Percentiles rank a stretch among this genome's conserved stretches.
phyloP scores from a whole-genome alignment of 805 yeast genomes.

The Pichia kluyveri region DNA sequence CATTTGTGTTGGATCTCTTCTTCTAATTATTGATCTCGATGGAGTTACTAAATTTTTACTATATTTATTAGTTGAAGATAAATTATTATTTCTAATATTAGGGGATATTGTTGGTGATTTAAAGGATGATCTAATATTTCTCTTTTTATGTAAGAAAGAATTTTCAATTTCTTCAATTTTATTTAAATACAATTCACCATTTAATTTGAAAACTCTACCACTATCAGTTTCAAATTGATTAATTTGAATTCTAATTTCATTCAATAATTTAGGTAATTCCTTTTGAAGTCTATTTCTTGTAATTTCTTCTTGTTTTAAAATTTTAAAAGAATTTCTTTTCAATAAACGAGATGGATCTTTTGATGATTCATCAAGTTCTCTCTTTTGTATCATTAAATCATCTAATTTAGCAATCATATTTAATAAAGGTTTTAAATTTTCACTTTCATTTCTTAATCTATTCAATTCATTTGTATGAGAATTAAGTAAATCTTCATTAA shows the following conservation, averaged over 20 bases:
- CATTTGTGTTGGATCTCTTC: constrained; percentile 11
- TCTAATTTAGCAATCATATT: constrained; percentile 46
- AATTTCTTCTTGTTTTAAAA: constrained; percentile 72
- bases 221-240: constrained; percentile 36
- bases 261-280: constrained; percentile 56
- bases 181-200: constrained; percentile 40
- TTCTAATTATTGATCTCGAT: constrained; percentile 16
- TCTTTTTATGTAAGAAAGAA: constrained; percentile 10
- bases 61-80: not conserved
- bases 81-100: not conserved
- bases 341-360: constrained; percentile 74
- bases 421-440: constrained; percentile 46
- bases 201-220: constrained; percentile 32
- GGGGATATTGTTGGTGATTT: not conserved
- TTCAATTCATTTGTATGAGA: constrained; percentile 57
- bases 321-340: constrained; percentile 68
- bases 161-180: constrained; percentile 17
- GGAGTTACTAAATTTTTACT: constrained; percentile 3
- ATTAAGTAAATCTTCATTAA: constrained; percentile 51
- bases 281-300: constrained; percentile 58
- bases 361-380: constrained; percentile 55
- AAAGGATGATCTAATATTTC: constrained; percentile 6
- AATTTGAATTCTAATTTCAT: constrained; percentile 40
- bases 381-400: constrained; percentile 50
- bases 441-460: constrained; percentile 40